Base-by-base conservation (phyloP, 805 yeast species). In the Candida mattraensis region DNA sequence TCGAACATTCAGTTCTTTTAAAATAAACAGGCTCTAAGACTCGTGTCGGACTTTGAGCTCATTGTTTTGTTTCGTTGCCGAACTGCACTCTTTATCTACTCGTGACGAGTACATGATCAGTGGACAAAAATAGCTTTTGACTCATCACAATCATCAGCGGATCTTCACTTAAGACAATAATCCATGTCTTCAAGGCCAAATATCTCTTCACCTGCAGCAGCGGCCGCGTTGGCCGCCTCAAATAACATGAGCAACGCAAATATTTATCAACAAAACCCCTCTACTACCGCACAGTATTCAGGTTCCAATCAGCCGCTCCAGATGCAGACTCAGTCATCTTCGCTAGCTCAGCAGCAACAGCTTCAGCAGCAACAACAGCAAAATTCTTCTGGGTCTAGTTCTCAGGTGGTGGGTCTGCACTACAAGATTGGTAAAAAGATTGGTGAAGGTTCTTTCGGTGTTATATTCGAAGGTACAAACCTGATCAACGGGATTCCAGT, bases 381-480 rank as follows among this genome's bases (percentile, higher is more conserved):
- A 21, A 28, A 37, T 19, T 30, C 51, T 4, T 34, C 47, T 1
- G 28, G 44, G 24, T 70, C 68, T 37, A 62, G 69, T 39, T 71
- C 78, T 26, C 78, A 77, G 60, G 78, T 83, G 25, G 96, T 93
- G 29, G 99, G 99, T 16, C 80, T 91, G 43, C 99, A 93, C 69
- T 93, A 89, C 66, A 84, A 88, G 51, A 93, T 93, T 39, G 99
- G 98, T 40, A 91, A 89, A 63, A 93, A 93, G 67, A 89, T 93
- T 44, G 99, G 99, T 39, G 98, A 93, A 65, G 99, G 99, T 28
- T 91, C 98, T 4, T 93, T 93, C 62, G 99, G 99, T 38, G 95
- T 93, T 35, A 83, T 93, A 41, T 93, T 93, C 60, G 98, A 93
- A 67, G 99, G 99, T 45, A 77, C 87, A 27, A 91, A 93, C 60